These are phyloP conservation scores for Olyra latifolia DNA, from an alignment of 176 grass and related monocot species.

Conservation along the genomic window DNA sequence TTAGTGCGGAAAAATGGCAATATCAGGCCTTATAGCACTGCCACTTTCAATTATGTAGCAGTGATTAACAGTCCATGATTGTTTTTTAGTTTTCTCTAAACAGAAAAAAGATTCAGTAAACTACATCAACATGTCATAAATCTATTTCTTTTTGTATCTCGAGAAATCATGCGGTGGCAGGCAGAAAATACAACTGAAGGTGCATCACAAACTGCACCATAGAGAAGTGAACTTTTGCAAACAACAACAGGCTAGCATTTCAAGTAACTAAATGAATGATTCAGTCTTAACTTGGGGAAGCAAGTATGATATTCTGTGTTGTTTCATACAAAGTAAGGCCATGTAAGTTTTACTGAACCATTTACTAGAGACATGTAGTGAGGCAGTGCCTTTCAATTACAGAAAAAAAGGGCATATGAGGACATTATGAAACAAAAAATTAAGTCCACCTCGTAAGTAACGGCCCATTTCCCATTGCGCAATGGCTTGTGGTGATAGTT, in stretches of 20 bases:
- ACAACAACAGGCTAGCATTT: background rate
- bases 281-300: background rate
- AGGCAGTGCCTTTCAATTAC: constrained; percentile 8
- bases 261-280: background rate
- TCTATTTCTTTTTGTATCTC: background rate
- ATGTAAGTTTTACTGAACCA: background rate
- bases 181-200: background rate
- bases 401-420: constrained; percentile 6
- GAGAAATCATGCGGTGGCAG: background rate
- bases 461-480: constrained; percentile 93
- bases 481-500: constrained; percentile 96
- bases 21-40: background rate
- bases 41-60: background rate
- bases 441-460: constrained; percentile 85
- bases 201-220: background rate
- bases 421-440: constrained; percentile 20
- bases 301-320: background rate
- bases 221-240: background rate
- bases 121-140: background rate
- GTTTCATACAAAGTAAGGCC: background rate
- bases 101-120: background rate
- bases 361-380: constrained; percentile 6
- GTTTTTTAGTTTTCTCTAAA: background rate
- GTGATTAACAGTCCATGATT: background rate
- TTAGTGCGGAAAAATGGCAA: background rate